Evolutionary conservation across 345 rosid species (phyloP).

Genomic region (Brassica carinata): DNA sequence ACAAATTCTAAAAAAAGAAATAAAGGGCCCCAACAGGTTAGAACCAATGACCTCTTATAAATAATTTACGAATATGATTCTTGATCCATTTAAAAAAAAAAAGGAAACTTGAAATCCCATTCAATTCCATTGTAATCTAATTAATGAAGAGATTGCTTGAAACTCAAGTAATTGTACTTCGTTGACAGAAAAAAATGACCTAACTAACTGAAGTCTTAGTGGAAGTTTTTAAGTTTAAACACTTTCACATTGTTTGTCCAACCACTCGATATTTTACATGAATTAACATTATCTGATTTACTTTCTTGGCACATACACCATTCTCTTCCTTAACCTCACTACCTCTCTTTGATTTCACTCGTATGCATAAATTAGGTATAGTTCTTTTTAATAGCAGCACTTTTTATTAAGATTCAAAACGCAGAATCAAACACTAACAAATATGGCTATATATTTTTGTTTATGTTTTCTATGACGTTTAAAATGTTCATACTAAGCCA

Average conservation of each 20-base stretch:
- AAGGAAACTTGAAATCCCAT: neutral
- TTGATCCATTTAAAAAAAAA: neutral
- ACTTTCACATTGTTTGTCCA: neutral
- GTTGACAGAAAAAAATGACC: neutral
- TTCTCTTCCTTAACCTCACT: slow-evolving; percentile 5
- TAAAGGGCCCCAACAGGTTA: neutral
- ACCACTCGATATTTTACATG: neutral
- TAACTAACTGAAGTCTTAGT: neutral
- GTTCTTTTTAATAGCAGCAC: neutral
- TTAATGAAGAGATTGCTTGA: neutral
- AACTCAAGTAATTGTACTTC: neutral
- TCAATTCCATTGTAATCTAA: neutral
- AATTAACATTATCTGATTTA: neutral
- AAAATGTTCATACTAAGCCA: slow-evolving; percentile 13
- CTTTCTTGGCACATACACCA: neutral
- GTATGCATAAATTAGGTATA: neutral
- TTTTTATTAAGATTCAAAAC: slow-evolving; percentile 15
- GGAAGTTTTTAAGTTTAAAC: neutral
- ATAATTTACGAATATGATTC: neutral
- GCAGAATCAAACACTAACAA: slow-evolving; percentile 13
- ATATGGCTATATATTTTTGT: slow-evolving; percentile 1
- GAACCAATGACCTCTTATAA: no score
- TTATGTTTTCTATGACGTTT: neutral
- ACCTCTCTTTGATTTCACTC: neutral
- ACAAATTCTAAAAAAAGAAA: no score